phyloP scores from a whole-genome alignment of 345 rosid species.

The Odontarrhena argentea region DNA sequence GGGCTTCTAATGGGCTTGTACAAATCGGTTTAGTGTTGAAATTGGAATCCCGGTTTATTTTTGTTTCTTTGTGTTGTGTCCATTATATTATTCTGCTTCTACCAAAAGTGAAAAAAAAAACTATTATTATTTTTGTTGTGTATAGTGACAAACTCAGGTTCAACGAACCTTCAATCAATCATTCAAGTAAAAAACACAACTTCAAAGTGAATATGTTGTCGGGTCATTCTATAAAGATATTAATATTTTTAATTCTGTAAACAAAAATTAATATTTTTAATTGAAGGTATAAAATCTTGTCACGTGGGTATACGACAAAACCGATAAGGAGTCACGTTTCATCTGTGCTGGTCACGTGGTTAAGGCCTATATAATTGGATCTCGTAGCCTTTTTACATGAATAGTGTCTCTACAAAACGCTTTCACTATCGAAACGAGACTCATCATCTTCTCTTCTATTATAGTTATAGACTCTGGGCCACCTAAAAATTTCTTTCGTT shows the following conservation, averaged over 20 bases:
- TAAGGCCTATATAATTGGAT: constrained; percentile 37
- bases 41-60: neutral
- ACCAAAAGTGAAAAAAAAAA: neutral
- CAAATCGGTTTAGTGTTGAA: neutral
- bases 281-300: constrained; percentile 11
- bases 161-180: constrained; percentile 21
- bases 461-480: constrained; percentile 16
- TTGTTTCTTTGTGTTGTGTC: neutral
- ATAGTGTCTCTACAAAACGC: constrained; percentile 4
- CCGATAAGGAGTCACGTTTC: constrained; percentile 32
- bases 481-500: neutral
- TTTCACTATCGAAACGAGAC: neutral
- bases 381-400: constrained; percentile 27
- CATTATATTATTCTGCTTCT: too few species aligned
- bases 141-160: neutral
- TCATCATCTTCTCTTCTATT: neutral
- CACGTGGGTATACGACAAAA: constrained; percentile 39
- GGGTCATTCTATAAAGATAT: constrained; percentile 2
- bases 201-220: constrained; percentile 15
- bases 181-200: constrained; percentile 22
- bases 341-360: constrained; percentile 38
- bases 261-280: neutral
- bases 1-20: constrained; percentile 11
- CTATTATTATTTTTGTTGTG: neutral
- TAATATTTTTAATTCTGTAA: neutral